Base-by-base conservation (phyloP, 2,329 filamentous ascomycete species). In the Plectosphaerella plurivora region DNA sequence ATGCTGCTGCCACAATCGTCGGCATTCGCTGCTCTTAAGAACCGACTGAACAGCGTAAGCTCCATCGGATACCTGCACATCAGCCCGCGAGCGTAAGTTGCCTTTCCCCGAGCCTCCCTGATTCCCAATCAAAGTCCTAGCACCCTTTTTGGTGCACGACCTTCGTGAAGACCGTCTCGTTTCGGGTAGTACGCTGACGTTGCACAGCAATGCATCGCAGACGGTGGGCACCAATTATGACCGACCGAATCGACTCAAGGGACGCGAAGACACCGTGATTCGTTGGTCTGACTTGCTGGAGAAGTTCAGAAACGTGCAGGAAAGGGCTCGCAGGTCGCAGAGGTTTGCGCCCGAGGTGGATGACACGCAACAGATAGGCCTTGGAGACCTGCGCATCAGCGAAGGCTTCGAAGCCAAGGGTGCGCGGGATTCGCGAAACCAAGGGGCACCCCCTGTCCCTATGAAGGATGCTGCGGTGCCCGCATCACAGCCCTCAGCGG, bases 1-100 rank as follows among this genome's bases (percentile, higher is more conserved):
- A 99, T 99, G 94, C 86, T 99, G 16, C 81, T 99, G n/a, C 94
- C 94, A 0, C 94, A 99, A 71, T 97, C 93, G 15, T 95, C 91
- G 25, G 95, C 94, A 9, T 99, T 99, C 72, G 94, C 92, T 25
- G 93, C 94, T 3, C 77, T 99, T 53, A 97, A 97, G 68, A 99
- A 99, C 66, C 86, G 94, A 42, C 80, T 99, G 49, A 97, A 97
- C 70, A 96, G 90, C 69, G 94, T 99, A 60, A 96, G 90, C 74
- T 92, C 94, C 50, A 97, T 99, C 66, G 94, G 93, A 44, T 96
- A 96, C 68, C 76, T 99, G 56, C 93, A 97, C 66, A 87, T 89
- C 59, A 86, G 87, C 57, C 88, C 80, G 50, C 73, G 89, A 80
- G 80, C 82, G 89, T 94, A 86, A 72, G 86, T 84, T 53, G 51